These are phyloP conservation scores for Fraxinus americana DNA, from an alignment of 257 asterid species.

Conservation along the genomic window DNA sequence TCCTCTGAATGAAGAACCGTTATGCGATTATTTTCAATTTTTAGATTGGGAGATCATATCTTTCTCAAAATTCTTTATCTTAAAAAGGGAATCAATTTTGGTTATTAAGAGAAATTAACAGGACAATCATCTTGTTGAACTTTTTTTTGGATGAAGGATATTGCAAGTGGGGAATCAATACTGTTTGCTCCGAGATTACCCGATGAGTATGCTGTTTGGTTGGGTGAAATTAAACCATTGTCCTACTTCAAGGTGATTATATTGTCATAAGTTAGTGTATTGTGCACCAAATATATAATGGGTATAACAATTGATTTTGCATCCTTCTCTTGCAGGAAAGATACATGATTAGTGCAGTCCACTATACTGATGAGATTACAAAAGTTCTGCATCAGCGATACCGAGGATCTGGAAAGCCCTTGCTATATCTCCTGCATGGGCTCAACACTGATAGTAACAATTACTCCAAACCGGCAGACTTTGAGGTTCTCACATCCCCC, in stretches of 20 bases:
- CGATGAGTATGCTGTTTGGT: slow-evolving; percentile 86
- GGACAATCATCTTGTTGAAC: slow-evolving; percentile 22
- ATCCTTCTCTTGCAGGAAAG: too few relatives aligned
- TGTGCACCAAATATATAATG: slow-evolving; percentile 14
- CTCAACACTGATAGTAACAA: slow-evolving; percentile 87
- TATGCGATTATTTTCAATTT: slow-evolving; percentile 6
- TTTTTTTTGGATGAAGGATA: slow-evolving; percentile 58
- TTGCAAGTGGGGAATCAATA: slow-evolving; percentile 74
- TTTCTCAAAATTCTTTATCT: slow-evolving; percentile 6
- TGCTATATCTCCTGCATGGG: slow-evolving; percentile 87
- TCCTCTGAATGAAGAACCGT: slow-evolving; percentile 5
- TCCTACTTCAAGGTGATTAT: slow-evolving; percentile 76
- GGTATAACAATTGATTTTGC: too few relatives aligned
- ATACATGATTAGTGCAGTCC: too few relatives aligned
- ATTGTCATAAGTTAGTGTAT: slow-evolving; percentile 14
- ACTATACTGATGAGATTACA: slow-evolving; percentile 29
- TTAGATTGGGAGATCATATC: not conserved
- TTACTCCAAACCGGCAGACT: slow-evolving; percentile 80
- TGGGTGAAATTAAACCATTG: slow-evolving; percentile 82
- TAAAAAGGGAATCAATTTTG: slow-evolving; percentile 5
- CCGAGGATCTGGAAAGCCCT: slow-evolving; percentile 69
- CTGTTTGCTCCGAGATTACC: slow-evolving; percentile 92
- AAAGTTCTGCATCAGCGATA: slow-evolving; percentile 57
- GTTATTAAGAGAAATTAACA: slow-evolving; percentile 10
- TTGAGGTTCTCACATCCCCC: slow-evolving; percentile 58